phyloP scores from a whole-genome alignment of 1,139 yeast genomes.

The Lizanozyma gosingica region DNA sequence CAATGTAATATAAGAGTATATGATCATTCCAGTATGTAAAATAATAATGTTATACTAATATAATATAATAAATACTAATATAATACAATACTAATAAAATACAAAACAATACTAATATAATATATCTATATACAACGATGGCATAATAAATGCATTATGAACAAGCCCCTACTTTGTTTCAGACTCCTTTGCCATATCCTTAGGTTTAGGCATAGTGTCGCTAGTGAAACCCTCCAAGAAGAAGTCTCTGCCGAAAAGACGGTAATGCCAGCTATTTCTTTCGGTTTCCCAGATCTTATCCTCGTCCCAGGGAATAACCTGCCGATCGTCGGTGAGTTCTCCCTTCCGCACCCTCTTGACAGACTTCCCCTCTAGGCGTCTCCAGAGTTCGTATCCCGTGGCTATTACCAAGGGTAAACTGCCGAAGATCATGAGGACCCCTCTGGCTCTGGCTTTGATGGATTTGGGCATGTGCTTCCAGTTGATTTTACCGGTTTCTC shows the following conservation, averaged over 20 bases:
- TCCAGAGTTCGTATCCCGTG: slow-evolving; percentile 2
- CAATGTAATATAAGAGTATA: no score
- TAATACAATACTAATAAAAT: no score
- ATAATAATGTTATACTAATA: no score
- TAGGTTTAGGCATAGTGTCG: slow-evolving; percentile 24
- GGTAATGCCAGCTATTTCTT: slow-evolving; percentile 28
- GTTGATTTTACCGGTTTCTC: slow-evolving; percentile 33
- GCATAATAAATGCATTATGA: no score
- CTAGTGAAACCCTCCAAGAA: slow-evolving; percentile 41
- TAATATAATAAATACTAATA: no score
- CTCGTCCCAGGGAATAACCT: slow-evolving; percentile 28
- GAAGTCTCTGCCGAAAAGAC: slow-evolving; percentile 35
- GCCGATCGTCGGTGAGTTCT: slow-evolving; percentile 26
- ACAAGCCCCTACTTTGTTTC: no score
- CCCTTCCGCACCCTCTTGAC: slow-evolving; percentile 36
- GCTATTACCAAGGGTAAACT: not conserved
- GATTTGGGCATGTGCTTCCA: slow-evolving; percentile 40
- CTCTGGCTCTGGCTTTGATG: slow-evolving; percentile 29
- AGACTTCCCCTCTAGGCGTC: slow-evolving; percentile 33
- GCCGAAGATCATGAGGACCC: slow-evolving; percentile 26
- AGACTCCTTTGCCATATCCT: no score
- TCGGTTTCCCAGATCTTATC: slow-evolving; percentile 35
- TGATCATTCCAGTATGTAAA: no score
- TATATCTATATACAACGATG: no score
- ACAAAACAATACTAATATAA: no score